A percentile compares a stretch with the other conserved stretches of the same genome.
phyloP scores from a whole-genome alignment of 2,329 filamentous ascomycete genomes.

The Cryphonectria radicalis region DNA sequence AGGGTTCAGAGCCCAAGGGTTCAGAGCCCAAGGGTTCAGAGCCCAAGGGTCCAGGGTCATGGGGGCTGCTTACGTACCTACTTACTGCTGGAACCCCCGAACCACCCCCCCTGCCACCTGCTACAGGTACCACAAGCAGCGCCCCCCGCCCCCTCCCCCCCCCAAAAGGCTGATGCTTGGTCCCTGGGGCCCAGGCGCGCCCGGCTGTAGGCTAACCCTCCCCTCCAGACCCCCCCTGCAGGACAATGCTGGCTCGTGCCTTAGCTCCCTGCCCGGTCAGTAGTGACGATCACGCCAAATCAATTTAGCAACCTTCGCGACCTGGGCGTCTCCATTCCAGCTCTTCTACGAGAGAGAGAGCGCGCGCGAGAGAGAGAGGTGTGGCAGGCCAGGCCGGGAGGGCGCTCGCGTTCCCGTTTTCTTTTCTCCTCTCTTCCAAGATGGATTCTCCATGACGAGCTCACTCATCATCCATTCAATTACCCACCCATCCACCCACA shows the following conservation, averaged over 20 bases:
- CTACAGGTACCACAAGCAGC: neutral
- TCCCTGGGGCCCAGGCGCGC: neutral
- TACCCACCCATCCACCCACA: neutral
- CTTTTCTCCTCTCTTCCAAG: neutral
- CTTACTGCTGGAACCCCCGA: neutral
- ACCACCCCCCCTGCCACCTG: neutral
- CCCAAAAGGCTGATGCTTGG: neutral
- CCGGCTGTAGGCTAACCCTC: too few species aligned
- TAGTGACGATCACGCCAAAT: conserved; percentile 15
- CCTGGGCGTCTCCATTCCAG: conserved; percentile 7
- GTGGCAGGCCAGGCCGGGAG: neutral
- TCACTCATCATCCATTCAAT: neutral
- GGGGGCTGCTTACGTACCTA: neutral
- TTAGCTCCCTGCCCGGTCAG: neutral
- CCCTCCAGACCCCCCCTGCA: neutral
- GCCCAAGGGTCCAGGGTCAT: neutral
- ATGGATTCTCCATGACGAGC: conserved; percentile 5
- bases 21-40: neutral
- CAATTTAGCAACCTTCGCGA: conserved; percentile 15
- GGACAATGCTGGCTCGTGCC: conserved; percentile 3
- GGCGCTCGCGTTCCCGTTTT: neutral
- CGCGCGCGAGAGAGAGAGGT: neutral
- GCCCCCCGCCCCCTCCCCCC: too few species aligned
- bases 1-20: too few species aligned
- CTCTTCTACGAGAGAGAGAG: neutral